Evolutionary conservation across 306 rosid species (phyloP), one percentile per base, ranked within the genome.

Genomic region (Citrullus mucosospermus): DNA sequence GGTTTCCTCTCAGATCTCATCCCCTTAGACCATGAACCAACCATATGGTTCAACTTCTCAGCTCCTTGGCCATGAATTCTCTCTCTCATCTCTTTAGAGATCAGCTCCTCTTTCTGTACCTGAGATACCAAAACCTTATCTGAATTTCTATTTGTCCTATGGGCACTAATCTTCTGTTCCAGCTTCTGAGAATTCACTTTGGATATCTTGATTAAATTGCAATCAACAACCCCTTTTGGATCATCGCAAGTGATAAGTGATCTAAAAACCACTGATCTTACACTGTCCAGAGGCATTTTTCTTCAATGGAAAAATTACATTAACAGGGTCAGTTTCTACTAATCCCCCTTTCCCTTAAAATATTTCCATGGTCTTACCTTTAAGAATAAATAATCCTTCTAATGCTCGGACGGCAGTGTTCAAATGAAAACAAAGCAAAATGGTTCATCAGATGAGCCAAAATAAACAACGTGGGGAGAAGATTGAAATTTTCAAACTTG

Each of bases 191-290:
- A 83, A 83, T 30, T 75, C 17, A 80, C 81, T 87, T 86, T 88
- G 87, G 83, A 80, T 85, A 76, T 95, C 83, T 88, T 92, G 59
- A 86, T 84, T 78, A 84, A 72, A 79, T 87, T 88, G 81, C 97
- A 95, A 63, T 90, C 91, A 58, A 92, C 92, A 48, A 92, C 97
- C 30, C 97, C 99, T 81, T 86, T 91, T 83, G 97, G 97, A 86
- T 95, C 93, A 70, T 91, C 90, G 87, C 99, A 95, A 77, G 92
- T 83, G 84, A 92, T 80, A 84, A 92, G 88, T 59, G 97, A 86
- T 82, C 87, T 92, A 81, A 88, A 95, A 80, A 88, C 88, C 79
- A 86, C 85, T 86, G 84, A 86, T 86, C 66, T 88, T 17, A 81
- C 71, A 78, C 85, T 70, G 85, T 89, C 93, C 77, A 81, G 83